Conservation (phyloP, 805 yeast species). For the Wickerhamiella shivajii region DNA sequence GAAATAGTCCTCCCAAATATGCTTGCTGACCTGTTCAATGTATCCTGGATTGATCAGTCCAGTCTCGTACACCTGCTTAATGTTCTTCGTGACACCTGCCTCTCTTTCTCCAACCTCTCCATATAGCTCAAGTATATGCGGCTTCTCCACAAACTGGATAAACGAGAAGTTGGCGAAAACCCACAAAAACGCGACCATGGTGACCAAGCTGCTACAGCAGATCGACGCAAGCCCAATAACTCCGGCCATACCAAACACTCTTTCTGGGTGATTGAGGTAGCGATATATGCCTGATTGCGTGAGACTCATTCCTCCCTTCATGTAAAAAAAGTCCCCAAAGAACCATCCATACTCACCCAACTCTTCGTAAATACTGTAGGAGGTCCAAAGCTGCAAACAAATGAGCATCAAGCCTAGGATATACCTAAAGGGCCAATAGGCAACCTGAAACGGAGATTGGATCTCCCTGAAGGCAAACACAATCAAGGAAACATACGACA, state of each 20-base stretch:
- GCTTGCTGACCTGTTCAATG: constrained; percentile 28
- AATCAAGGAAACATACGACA: constrained; percentile 42
- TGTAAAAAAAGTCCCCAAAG: constrained; percentile 62
- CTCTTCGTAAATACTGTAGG: constrained; percentile 49
- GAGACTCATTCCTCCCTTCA: constrained; percentile 38
- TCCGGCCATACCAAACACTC: constrained; percentile 62
- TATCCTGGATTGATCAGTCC: constrained; percentile 28
- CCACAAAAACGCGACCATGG: constrained; percentile 48
- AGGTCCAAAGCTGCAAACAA: constrained; percentile 52
- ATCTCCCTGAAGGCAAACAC: constrained; percentile 23
- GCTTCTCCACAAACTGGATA: constrained; percentile 58
- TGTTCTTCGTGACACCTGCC: constrained; percentile 29
- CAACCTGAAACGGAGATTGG: constrained; percentile 17
- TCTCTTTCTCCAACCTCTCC: constrained; percentile 42
- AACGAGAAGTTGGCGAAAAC: constrained; percentile 49
- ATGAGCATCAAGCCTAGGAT: constrained; percentile 45
- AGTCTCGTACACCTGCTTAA: constrained; percentile 18
- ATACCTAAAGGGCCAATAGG: constrained; percentile 34
- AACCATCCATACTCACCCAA: constrained; percentile 85
- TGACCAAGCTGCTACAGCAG: constrained; percentile 34
- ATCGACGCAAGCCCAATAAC: constrained; percentile 58
- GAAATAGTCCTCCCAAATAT: constrained; percentile 23
- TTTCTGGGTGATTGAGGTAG: constrained; percentile 71
- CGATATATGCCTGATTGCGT: constrained; percentile 72
- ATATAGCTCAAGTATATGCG: constrained; percentile 62